A percentile compares a stretch with the other conserved stretches of the same genome.
Conservation (phyloP, 352 stramenopile species). For the Globisporangium heterothallicum region DNA sequence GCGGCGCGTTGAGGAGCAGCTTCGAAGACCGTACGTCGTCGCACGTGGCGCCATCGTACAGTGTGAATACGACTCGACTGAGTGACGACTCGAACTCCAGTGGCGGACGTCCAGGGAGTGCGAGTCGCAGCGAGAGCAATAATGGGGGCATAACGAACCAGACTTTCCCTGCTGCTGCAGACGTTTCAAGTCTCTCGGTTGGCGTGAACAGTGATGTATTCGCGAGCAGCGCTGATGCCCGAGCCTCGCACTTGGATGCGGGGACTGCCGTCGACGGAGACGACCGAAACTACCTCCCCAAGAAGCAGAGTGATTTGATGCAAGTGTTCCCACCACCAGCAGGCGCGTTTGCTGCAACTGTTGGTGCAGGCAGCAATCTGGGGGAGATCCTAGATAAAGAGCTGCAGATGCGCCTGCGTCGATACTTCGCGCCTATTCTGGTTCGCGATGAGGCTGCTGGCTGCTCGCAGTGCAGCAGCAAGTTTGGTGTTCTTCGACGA, state of each 20-base stretch:
- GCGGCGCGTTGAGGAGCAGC: not conserved
- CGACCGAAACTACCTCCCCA: conserved; percentile 7
- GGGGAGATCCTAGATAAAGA: conserved; percentile 18
- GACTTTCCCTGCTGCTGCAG: not conserved
- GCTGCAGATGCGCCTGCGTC: conserved; percentile 34
- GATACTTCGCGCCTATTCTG: conserved; percentile 57
- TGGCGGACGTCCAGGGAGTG: not conserved
- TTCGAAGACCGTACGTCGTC: conserved; percentile 2
- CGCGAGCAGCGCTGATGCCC: not conserved
- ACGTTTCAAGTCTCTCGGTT: not conserved
- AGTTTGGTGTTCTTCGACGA: conserved; percentile 71
- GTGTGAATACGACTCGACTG: conserved; percentile 1
- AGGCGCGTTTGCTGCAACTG: conserved; percentile 9
- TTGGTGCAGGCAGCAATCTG: conserved; percentile 9
- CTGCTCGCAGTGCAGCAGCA: conserved; percentile 62
- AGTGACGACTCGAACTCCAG: conserved; percentile 15
- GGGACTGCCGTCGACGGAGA: not conserved
- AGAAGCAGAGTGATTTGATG: conserved; percentile 18
- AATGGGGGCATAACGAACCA: not conserved
- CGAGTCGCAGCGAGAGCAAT: not conserved
- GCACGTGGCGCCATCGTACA: conserved; percentile 2
- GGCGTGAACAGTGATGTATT: not conserved
- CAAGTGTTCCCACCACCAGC: conserved; percentile 11
- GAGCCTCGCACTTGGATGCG: conserved; percentile 8
- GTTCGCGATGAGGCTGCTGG: conserved; percentile 38